Evolutionary conservation across 768 basidiomycete species (phyloP).

Genomic region (Tylopilus sp.): DNA sequence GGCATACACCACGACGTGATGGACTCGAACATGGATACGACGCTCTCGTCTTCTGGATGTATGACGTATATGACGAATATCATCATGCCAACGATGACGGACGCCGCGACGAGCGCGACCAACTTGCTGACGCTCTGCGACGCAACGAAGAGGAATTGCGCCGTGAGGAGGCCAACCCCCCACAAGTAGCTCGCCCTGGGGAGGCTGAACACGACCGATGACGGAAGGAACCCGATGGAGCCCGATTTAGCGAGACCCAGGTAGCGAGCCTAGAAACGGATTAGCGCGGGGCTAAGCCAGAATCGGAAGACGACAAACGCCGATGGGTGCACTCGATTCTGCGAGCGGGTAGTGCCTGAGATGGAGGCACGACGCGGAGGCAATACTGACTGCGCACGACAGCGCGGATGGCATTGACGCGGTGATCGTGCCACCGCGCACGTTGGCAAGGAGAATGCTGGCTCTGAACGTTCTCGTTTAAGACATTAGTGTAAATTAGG

Average conservation of each 20-base stretch:
- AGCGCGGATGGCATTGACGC: slow-evolving; percentile 21
- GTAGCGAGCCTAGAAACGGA: slow-evolving; percentile 27
- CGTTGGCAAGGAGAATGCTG: slow-evolving; percentile 35
- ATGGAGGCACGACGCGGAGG: slow-evolving; percentile 28
- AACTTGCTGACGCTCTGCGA: slow-evolving; percentile 10
- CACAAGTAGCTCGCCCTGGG: slow-evolving; percentile 54
- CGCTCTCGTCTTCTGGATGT: slow-evolving; percentile 11
- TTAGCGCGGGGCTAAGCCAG: slow-evolving; percentile 1
- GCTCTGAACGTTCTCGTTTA: slow-evolving; percentile 33
- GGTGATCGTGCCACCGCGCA: slow-evolving; percentile 22
- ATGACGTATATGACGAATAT: slow-evolving; percentile 8
- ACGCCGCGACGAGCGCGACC: slow-evolving; percentile 11
- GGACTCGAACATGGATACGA: not conserved
- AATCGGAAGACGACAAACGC: slow-evolving; percentile 33
- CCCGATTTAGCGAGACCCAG: slow-evolving; percentile 35
- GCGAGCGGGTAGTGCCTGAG: slow-evolving; percentile 24
- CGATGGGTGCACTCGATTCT: slow-evolving; percentile 35
- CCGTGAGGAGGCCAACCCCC: slow-evolving; percentile 33
- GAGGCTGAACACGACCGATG: slow-evolving; percentile 49
- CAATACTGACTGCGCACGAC: slow-evolving; percentile 24
- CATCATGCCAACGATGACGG: slow-evolving; percentile 6
- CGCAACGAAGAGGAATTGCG: slow-evolving; percentile 25
- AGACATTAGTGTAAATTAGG: slow-evolving; percentile 11
- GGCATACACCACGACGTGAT: no score
- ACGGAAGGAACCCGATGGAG: slow-evolving; percentile 44